Evolutionary conservation across 108 stramenopile species (phyloP), one percentile per base, ranked within the genome.

Genomic region (Pseudonitzschia multistriata): DNA sequence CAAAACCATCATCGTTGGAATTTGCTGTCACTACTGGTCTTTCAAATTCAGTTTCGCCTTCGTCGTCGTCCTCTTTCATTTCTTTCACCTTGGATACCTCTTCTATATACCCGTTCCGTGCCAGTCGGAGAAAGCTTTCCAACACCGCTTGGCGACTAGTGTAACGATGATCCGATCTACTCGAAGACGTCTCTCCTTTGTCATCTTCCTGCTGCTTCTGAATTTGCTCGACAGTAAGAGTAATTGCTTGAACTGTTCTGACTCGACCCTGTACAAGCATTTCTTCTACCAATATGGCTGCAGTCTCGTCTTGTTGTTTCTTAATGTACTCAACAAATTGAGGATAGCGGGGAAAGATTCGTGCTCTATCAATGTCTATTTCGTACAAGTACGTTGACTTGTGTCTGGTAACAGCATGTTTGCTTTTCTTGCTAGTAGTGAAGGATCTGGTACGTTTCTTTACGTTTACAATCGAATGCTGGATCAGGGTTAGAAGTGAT

Each of bases 401-500:
- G 33, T 22, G 54, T 45, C 22, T 34, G 27, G 10, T 37, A 19
- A 11, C 11, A 30, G 27, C 28, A 59, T 52, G 42, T 33, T 54
- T 71, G 34, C 39, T 17, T 21, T 29, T 72, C 39, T 48, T 8
- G 31, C 49, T 61, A 22, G 47, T 66, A 39, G 25, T 42, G 53
- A 68, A 24, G 1, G 37, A 34, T 71, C 29, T 21, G 27, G 40
- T 70, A 28, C 50, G 28, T 59, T 77, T 71, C 35, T 76, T 72
- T 10, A 83, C 68, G n/a, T 62, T 63, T 27, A 93, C 85, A 39
- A 90, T 59, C 33, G 80, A 81, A 67, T 94, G 89, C 53, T 91
- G 89, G 45, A 94, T 73, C 49, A 94, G 52, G 0, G 85, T 84
- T 31, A 94, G 53, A 33, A 94, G 67, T 6, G 92, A 85, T 24